Conservation (phyloP, 1,139 yeast species). For the Arxiozyma bovina region DNA sequence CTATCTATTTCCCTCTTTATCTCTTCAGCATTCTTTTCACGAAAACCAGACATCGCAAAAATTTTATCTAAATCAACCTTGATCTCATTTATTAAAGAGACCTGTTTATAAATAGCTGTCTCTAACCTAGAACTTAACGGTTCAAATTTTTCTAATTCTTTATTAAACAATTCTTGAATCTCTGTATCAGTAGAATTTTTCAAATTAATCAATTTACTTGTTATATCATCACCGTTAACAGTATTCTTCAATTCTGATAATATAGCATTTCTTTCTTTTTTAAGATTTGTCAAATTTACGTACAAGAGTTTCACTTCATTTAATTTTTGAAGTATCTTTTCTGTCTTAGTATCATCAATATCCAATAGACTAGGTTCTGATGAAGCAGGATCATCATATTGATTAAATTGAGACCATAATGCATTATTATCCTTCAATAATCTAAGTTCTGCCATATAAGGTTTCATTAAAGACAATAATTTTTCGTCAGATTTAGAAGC, state of each 20-base stretch:
- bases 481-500: constrained; percentile 61
- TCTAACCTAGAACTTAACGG: constrained; percentile 62
- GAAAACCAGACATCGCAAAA: constrained; percentile 36
- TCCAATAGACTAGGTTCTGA: constrained; percentile 49
- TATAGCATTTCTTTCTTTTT: constrained; percentile 52
- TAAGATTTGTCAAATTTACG: constrained; percentile 42
- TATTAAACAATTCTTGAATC: constrained; percentile 53
- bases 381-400: constrained; percentile 13
- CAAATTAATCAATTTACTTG: constrained; percentile 64
- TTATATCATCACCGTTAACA: constrained; percentile 78
- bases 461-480: constrained; percentile 38
- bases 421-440: constrained; percentile 30
- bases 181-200: constrained; percentile 52
- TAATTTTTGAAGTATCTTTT: constrained; percentile 26
- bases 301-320: constrained; percentile 39
- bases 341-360: constrained; percentile 43
- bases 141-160: constrained; percentile 69
- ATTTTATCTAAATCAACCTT: constrained; percentile 52
- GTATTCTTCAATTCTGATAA: constrained; percentile 58
- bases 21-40: constrained; percentile 31
- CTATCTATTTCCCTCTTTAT: constrained; percentile 35
- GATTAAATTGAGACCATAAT: constrained; percentile 28
- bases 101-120: constrained; percentile 58
- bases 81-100: constrained; percentile 45
- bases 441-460: constrained; percentile 32